Evolutionary conservation across 148 eudicot genomes (phyloP).

Genomic region (Spergularia bocconei): DNA sequence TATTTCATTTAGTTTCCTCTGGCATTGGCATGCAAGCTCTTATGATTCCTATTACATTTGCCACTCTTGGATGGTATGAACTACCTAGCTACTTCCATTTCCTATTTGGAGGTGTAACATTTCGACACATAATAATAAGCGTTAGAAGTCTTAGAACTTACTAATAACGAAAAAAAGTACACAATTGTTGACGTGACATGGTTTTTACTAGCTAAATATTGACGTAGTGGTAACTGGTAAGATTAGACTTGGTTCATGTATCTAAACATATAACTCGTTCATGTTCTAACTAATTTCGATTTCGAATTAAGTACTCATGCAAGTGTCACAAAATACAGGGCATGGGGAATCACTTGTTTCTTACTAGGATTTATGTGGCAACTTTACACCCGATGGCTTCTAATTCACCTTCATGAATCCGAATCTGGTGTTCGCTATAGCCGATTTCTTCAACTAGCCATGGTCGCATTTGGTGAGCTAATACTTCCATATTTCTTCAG

Average conservation of each 20-base stretch:
- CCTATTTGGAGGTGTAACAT: neutral
- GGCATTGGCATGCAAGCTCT: conserved; percentile 48
- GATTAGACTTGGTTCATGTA: too few relatives aligned
- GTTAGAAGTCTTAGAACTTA: too few relatives aligned
- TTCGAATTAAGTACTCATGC: neutral
- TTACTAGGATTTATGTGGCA: conserved; percentile 21
- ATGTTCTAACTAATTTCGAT: neutral
- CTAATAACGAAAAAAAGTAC: too few relatives aligned
- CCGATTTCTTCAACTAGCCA: conserved; percentile 24
- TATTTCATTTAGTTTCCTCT: conserved; percentile 41
- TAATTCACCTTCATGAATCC: conserved; percentile 24
- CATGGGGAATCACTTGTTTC: conserved; percentile 16
- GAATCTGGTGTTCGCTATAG: conserved; percentile 22
- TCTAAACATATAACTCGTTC: too few relatives aligned
- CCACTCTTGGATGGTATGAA: conserved; percentile 27
- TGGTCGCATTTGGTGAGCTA: conserved; percentile 19
- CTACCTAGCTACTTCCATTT: neutral
- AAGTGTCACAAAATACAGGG: conserved; percentile 9
- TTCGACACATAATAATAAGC: neutral
- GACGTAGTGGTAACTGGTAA: too few relatives aligned
- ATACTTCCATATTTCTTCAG: neutral
- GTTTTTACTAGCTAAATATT: too few relatives aligned
- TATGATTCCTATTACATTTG: conserved; percentile 41
- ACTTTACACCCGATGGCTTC: conserved; percentile 24
- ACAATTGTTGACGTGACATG: too few relatives aligned